These are phyloP conservation scores for Fomitiporia mediterranea DNA, from an alignment of 1,284 basidiomycete genomes.

Conservation along the genomic window DNA sequence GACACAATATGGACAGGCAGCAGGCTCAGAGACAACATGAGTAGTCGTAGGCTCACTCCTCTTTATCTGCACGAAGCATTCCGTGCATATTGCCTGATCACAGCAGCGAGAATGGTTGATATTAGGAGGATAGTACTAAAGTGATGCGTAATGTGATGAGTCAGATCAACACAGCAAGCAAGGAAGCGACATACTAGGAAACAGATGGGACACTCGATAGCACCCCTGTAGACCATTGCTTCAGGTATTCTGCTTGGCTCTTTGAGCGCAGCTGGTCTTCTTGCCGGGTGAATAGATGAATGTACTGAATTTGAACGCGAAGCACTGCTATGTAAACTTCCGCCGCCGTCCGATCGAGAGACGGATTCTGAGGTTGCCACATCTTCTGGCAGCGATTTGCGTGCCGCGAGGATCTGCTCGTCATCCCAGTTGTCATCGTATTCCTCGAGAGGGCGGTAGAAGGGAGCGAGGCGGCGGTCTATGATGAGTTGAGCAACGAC, in stretches of 20 bases:
- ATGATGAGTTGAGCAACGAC: conserved; percentile 85
- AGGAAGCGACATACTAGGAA: conserved; percentile 71
- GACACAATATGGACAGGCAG: conserved; percentile 95
- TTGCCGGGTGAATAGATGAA: conserved; percentile 27
- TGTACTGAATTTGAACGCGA: conserved; percentile 28
- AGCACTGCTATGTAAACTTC: conserved; percentile 25
- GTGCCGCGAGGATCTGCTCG: conserved; percentile 73
- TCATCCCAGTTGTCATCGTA: conserved; percentile 85
- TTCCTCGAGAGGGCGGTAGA: conserved; percentile 94
- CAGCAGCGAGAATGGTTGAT: conserved; percentile 98
- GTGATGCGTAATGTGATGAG: conserved; percentile 17
- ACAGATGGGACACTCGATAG: conserved; percentile 98
- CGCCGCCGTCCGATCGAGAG: conserved; percentile 26
- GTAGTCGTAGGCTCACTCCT: conserved; percentile 90
- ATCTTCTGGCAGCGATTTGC: conserved; percentile 56
- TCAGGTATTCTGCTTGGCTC: conserved; percentile 61
- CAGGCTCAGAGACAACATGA: conserved; percentile 89
- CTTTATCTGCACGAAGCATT: conserved; percentile 99
- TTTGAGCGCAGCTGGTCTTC: conserved; percentile 47
- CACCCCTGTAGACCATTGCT: conserved; percentile 75
- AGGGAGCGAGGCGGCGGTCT: conserved; percentile 87
- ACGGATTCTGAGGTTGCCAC: conserved; percentile 29
- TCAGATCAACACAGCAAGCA: conserved; percentile 18
- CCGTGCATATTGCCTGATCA: conserved; percentile 97
- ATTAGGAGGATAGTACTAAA: conserved; percentile 87